Evolutionary conservation across 2,329 filamentous ascomycete species (phyloP).

Genomic region (Ilyonectria sp.): DNA sequence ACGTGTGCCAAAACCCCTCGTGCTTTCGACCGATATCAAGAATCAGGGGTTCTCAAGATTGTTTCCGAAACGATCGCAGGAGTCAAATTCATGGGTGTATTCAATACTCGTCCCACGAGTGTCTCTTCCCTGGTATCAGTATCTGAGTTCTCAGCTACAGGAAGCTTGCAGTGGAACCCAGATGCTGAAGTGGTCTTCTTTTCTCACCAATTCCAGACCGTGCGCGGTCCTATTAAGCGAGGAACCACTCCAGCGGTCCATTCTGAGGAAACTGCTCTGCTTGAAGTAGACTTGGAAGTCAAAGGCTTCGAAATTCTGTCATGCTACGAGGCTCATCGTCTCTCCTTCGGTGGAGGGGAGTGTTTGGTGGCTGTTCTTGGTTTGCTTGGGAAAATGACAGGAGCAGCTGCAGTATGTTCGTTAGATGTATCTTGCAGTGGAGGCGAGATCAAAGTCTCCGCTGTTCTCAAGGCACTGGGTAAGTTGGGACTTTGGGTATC

Average conservation of each 20-base stretch:
- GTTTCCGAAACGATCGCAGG: constrained; percentile 2
- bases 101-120: constrained; percentile 2
- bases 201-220: constrained; percentile 5
- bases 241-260: not conserved
- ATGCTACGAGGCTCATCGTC: not conserved
- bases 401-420: constrained; percentile 9
- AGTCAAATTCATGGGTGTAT: not conserved
- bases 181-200: constrained; percentile 1
- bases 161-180: not conserved
- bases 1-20: constrained; percentile 1
- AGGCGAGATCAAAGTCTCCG: not conserved
- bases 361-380: constrained; percentile 7
- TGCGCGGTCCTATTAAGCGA: not conserved
- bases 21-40: constrained; percentile 14
- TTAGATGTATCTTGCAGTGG: not conserved
- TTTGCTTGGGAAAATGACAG: constrained; percentile 3
- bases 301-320: not conserved
- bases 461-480: not conserved
- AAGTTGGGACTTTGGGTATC: not conserved
- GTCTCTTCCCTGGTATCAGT: not conserved
- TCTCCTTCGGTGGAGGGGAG: not conserved
- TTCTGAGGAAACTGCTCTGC: not conserved
- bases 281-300: not conserved
- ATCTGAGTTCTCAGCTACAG: not conserved
- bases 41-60: constrained; percentile 11